These are phyloP conservation scores for Apiospora pterosperma DNA, from an alignment of 2,329 filamentous ascomycete genomes.

Conservation along the genomic window DNA sequence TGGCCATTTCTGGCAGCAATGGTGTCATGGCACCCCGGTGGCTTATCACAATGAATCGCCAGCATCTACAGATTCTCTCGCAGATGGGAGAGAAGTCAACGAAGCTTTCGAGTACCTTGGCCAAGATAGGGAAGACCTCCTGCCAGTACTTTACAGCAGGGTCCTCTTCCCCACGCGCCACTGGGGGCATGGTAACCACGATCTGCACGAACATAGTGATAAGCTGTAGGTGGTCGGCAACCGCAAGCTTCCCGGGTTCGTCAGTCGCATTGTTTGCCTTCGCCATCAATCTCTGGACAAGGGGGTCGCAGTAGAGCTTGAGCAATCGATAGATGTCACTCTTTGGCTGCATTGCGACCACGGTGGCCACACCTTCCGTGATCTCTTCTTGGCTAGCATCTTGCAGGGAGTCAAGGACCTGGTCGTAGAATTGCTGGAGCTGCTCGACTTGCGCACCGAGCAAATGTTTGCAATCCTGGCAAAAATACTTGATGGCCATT, in stretches of 20 bases:
- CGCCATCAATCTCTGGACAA: conserved; percentile 79
- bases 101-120: conserved; percentile 85
- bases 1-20: conserved; percentile 78
- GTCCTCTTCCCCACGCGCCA: conserved; percentile 70
- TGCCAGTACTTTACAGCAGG: conserved; percentile 95
- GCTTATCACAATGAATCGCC: conserved; percentile 95
- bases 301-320: conserved; percentile 89
- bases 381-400: conserved; percentile 89
- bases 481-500: conserved; percentile 95
- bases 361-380: conserved; percentile 89
- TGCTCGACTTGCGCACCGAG: conserved; percentile 80
- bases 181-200: conserved; percentile 65
- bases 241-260: conserved; percentile 77
- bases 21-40: conserved; percentile 88
- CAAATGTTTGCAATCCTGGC: conserved; percentile 86
- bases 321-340: conserved; percentile 79
- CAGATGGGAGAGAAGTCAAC: conserved; percentile 82
- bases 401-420: conserved; percentile 82
- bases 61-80: conserved; percentile 90
- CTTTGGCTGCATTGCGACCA: conserved; percentile 81
- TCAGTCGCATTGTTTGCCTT: conserved; percentile 84
- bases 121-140: conserved; percentile 85
- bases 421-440: conserved; percentile 88
- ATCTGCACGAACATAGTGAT: conserved; percentile 86
- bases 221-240: conserved; percentile 90